These are phyloP conservation scores for Emmonsiellopsis sp. DNA, from an alignment of 2,329 filamentous ascomycete species.

Conservation along the genomic window DNA sequence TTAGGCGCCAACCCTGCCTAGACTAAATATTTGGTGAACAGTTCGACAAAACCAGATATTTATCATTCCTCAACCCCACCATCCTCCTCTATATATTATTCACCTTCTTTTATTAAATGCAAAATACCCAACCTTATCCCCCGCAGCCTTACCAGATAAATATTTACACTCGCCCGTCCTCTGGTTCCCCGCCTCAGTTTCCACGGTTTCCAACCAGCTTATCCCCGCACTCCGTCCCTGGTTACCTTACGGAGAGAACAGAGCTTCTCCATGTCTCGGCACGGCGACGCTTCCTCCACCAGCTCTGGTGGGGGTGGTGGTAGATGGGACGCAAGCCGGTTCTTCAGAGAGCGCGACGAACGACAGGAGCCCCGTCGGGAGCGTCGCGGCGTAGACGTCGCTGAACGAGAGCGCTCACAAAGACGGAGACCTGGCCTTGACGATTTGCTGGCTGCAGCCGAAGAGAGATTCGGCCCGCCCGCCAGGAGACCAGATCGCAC, in stretches of 20 bases:
- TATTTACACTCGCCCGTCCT: neutral
- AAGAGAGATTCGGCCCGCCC: slow-evolving; percentile 35
- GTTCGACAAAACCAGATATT: neutral
- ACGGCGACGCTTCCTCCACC: slow-evolving; percentile 28
- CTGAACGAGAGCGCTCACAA: slow-evolving; percentile 2
- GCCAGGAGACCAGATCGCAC: slow-evolving; percentile 12
- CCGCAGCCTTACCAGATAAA: neutral
- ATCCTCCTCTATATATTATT: neutral
- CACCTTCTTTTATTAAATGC: neutral
- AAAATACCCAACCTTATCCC: neutral
- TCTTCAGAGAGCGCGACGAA: slow-evolving; percentile 34
- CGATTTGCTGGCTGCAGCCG: slow-evolving; percentile 11
- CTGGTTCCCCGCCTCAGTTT: neutral
- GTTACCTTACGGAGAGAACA: neutral
- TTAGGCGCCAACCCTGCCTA: neutral
- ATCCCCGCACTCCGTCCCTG: neutral
- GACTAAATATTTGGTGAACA: neutral
- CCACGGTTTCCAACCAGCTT: neutral
- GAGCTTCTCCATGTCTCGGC: slow-evolving; percentile 23
- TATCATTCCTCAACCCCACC: neutral
- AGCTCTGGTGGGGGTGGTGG: slow-evolving; percentile 15
- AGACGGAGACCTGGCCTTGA: slow-evolving; percentile 7
- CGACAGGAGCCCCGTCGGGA: slow-evolving; percentile 20
- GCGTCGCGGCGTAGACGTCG: slow-evolving; percentile 13
- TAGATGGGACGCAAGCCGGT: slow-evolving; percentile 33